Conservation (phyloP, 2,329 filamentous ascomycete genomes). For the Trichoderma harzianum region DNA sequence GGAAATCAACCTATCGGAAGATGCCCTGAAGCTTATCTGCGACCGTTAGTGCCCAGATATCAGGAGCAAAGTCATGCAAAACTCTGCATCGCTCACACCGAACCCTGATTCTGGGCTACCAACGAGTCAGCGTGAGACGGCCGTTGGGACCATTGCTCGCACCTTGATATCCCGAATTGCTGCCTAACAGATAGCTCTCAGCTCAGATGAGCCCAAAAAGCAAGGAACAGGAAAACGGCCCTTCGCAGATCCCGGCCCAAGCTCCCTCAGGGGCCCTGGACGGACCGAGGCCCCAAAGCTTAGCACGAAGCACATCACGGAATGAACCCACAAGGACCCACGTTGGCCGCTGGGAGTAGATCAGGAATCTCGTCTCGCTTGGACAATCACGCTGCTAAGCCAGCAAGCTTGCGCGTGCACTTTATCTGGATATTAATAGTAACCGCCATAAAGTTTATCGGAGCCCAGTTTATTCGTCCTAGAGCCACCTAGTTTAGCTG, state of each 20-base stretch:
- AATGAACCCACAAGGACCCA: conserved; percentile 4
- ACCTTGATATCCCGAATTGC: background rate
- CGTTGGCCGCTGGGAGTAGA: background rate
- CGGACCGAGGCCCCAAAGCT: conserved; percentile 8
- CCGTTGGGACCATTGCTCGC: background rate
- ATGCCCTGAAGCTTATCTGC: background rate
- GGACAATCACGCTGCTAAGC: background rate
- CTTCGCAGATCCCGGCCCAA: background rate
- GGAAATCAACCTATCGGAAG: background rate
- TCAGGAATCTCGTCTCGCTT: background rate
- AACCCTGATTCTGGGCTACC: background rate
- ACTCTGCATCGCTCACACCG: conserved; percentile 10
- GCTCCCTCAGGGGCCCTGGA: background rate
- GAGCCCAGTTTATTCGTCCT: background rate
- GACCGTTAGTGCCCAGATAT: background rate
- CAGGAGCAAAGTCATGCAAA: conserved; percentile 10
- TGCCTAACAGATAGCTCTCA: conserved; percentile 1
- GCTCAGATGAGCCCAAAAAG: background rate
- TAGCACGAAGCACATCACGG: conserved; percentile 7
- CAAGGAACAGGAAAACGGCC: background rate
- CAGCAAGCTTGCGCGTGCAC: background rate
- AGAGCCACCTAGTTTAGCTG: background rate
- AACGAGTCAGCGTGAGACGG: background rate
- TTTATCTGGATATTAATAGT: background rate
- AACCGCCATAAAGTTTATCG: background rate